phyloP scores from a whole-genome alignment of 768 basidiomycete genomes.

The Mycena galopus region DNA sequence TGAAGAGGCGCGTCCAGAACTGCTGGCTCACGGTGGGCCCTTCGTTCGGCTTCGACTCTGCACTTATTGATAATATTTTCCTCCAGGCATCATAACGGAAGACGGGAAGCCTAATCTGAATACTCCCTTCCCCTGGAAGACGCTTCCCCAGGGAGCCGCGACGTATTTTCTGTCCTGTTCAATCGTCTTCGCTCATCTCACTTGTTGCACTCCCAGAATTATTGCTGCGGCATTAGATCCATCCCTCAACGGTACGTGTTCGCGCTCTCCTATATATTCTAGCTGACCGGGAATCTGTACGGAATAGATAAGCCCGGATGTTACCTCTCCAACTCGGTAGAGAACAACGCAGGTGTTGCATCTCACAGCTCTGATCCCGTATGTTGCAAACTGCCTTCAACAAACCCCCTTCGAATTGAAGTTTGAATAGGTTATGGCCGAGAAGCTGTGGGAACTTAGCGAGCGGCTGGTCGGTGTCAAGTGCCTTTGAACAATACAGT shows the following conservation, averaged over 20 bases:
- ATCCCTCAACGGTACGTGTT: constrained; percentile 17
- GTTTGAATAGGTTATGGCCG: constrained; percentile 9
- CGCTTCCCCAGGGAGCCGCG: constrained; percentile 27
- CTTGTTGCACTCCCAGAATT: not conserved
- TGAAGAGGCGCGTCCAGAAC: not conserved
- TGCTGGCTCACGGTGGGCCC: constrained; percentile 11
- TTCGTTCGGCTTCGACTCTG: too few species aligned
- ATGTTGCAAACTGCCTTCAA: not conserved
- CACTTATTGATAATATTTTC: not conserved
- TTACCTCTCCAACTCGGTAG: constrained; percentile 12
- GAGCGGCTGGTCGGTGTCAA: constrained; percentile 27
- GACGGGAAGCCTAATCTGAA: constrained; percentile 21
- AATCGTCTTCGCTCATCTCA: not conserved
- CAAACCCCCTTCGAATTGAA: not conserved
- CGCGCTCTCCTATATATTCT: not conserved
- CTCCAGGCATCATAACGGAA: constrained; percentile 17
- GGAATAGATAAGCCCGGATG: constrained; percentile 21
- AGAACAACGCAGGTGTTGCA: constrained; percentile 14
- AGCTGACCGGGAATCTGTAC: not conserved
- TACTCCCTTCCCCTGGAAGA: constrained; percentile 22
- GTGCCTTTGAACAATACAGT: constrained; percentile 19
- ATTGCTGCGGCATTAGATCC: constrained; percentile 33
- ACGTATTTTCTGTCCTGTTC: constrained; percentile 2
- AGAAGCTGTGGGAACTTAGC: constrained; percentile 30
- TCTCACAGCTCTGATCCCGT: constrained; percentile 25